These are phyloP conservation scores for Aspergillus texensis DNA, from an alignment of 2,329 filamentous ascomycete genomes.

Conservation along the genomic window DNA sequence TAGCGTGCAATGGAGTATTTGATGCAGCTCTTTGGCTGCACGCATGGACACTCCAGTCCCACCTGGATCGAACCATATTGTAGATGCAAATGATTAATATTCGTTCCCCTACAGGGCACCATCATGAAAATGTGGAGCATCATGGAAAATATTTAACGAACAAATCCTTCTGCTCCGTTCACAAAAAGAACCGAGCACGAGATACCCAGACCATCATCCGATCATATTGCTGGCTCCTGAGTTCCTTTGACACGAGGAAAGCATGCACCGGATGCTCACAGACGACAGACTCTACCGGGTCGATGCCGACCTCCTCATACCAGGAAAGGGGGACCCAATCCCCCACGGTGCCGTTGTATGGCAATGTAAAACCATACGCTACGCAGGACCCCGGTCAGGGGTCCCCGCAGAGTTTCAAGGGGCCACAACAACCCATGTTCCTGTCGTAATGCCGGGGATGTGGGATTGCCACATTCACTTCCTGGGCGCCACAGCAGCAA, in stretches of 20 bases:
- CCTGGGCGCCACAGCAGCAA: slow-evolving; percentile 35
- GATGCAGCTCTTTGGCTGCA: neutral
- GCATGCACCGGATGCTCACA: slow-evolving; percentile 5
- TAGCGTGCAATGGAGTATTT: neutral
- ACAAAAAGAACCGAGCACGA: neutral
- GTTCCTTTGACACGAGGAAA: neutral
- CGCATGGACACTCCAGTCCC: neutral
- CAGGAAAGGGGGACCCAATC: slow-evolving; percentile 50
- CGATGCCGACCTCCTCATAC: slow-evolving; percentile 48
- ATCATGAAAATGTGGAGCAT: neutral
- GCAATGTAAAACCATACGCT: slow-evolving; percentile 44
- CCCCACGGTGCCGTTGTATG: slow-evolving; percentile 44
- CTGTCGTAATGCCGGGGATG: slow-evolving; percentile 54
- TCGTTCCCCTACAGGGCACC: neutral
- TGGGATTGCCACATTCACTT: slow-evolving; percentile 59
- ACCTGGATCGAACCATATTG: neutral
- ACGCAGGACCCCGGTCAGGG: slow-evolving; percentile 37
- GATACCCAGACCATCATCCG: neutral
- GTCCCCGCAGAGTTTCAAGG: slow-evolving; percentile 37
- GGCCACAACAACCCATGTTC: slow-evolving; percentile 38
- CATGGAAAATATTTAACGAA: neutral
- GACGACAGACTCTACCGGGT: slow-evolving; percentile 13
- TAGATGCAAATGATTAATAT: neutral
- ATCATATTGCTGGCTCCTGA: neutral
- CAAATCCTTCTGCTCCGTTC: neutral